phyloP scores from a whole-genome alignment of 2,329 filamentous ascomycete species.

The Trichophyton benhamiae region DNA sequence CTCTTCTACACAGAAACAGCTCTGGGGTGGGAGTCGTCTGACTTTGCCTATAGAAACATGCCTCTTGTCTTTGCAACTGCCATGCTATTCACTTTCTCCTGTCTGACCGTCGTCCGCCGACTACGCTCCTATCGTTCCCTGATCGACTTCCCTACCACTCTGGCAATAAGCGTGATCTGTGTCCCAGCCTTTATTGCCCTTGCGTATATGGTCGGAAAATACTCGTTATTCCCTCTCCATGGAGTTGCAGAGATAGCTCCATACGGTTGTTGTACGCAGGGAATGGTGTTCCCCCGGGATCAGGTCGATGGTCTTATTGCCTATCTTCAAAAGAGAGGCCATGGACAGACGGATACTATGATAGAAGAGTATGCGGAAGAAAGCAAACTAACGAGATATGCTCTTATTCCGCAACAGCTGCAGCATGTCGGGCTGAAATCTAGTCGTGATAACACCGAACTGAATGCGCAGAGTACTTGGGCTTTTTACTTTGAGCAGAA shows the following conservation, averaged over 20 bases:
- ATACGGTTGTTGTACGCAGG: slow-evolving; percentile 26
- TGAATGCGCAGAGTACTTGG: slow-evolving; percentile 21
- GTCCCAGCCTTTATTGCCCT: slow-evolving; percentile 17
- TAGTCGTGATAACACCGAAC: slow-evolving; percentile 18
- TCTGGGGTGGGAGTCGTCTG: slow-evolving; percentile 17
- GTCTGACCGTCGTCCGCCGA: slow-evolving; percentile 13
- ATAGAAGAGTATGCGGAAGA: slow-evolving; percentile 19
- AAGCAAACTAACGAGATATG: slow-evolving; percentile 24
- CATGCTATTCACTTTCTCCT: background rate
- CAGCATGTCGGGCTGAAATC: slow-evolving; percentile 23
- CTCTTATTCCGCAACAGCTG: slow-evolving; percentile 18
- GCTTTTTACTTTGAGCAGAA: slow-evolving; percentile 22
- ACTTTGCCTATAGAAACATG: slow-evolving; percentile 19
- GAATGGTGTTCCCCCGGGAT: slow-evolving; percentile 20
- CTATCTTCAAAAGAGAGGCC: slow-evolving; percentile 11
- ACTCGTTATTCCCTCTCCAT: slow-evolving; percentile 15
- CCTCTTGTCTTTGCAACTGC: slow-evolving; percentile 15
- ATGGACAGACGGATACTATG: slow-evolving; percentile 19
- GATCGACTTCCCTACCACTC: slow-evolving; percentile 14
- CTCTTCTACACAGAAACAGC: slow-evolving; percentile 26
- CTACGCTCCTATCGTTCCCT: slow-evolving; percentile 6
- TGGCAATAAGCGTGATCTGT: slow-evolving; percentile 14
- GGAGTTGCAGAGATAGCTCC: slow-evolving; percentile 19
- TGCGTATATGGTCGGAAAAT: slow-evolving; percentile 20
- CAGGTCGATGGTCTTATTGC: slow-evolving; percentile 14